Base-by-base conservation (phyloP, 108 stramenopile species). In the Skeletonema grethae region DNA sequence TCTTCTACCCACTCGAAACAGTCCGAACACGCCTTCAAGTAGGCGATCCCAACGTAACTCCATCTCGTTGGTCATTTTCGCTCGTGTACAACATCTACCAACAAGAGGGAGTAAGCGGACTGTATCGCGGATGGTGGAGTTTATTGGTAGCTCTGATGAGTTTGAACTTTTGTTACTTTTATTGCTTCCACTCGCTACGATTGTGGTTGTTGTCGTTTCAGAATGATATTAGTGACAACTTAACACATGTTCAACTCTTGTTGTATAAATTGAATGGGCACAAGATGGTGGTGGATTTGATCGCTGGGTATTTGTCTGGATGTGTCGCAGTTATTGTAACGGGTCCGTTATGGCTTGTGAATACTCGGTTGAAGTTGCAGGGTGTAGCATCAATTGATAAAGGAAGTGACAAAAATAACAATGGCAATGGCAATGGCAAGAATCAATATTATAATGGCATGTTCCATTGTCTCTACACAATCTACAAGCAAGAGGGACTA, bases 321-420 rank as follows among this genome's bases (percentile, higher is more conserved):
- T 79, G 83, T 34, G 45, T 88, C 16, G 87, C 80, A 34, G 88
- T 88, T 8, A 41, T 88, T 63, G 36, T 85, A 24, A 86, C 88
- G 10, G 85, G 83, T 43, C 88, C 88, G 16, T 69, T 88, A 3
- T 88, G 88, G 88, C 76, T 88, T 31, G 86, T 86, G 15, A 85
- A 85, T 71, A 87, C 85, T 34, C 79, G 86, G n/a, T 75, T 87
- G 24, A 86, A 86, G 50, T 70, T 86, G 66, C 82, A 82, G 22
- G 79, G 82, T 11, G 69, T 76, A 15, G 35, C 61, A 31, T 18
- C 25, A 5, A 22, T 30, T 36, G 57, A 45, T 25, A 63, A 71
- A 63, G 63, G 41, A 62, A 28, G n/a, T 20, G 24, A 12, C 20
- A 48, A 68, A 46, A 34, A 7, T 3, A 34, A 34, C 3, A 34